Base-by-base conservation (phyloP, 1,139 yeast genomes). In the Suhomyces bribrorum region DNA sequence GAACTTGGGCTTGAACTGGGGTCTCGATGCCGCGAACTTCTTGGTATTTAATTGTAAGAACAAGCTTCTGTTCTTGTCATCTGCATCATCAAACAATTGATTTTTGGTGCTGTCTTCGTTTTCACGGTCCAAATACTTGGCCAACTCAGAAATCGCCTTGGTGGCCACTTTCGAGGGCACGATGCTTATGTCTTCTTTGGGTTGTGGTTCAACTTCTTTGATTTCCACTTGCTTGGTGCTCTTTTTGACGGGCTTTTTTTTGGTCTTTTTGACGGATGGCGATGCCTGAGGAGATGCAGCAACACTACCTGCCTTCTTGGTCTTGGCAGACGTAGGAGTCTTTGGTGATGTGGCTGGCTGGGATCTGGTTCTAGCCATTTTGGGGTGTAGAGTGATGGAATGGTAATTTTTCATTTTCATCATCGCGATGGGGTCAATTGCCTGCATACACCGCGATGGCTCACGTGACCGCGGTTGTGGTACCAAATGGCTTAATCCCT, bases 1-100 rank as follows among this genome's bases (percentile, higher is more conserved):
- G 38, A 78, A 59, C 56, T 79, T 81, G 31, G 96, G 94, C 64
- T 89, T 89, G 55, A 88, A 77, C 41, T 73, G 72, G 47, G 84
- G 82, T 53, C 79, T 76, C 32, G 78, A 66, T 5, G 84, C 63
- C 53, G 81, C 77, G 50, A 76, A 84, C 56, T 83, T 81, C 56
- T 79, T 81, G 48, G 81, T 70, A 31, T 81, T 78, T 46, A 89
- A 63, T 50, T 81, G 84, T 40, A 88, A 64, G 48, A 72, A 80
- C 50, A 73, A 68, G 50, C 67, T 69, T 32, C 65, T 62, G 22
- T 71, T 77, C 33, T 77, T 85, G 41, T 74, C 83, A 26, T 77
- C 82, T 38, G 80, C 77, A 40, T 76, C 69, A 16, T 61, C 59
- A 36, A 69, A 69, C 48, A 71, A 62, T 31, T 62, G 50, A 49